Evolutionary conservation across 139 green algal species (phyloP).

Genomic region (Auxenochlorella pyrenoidosa): DNA sequence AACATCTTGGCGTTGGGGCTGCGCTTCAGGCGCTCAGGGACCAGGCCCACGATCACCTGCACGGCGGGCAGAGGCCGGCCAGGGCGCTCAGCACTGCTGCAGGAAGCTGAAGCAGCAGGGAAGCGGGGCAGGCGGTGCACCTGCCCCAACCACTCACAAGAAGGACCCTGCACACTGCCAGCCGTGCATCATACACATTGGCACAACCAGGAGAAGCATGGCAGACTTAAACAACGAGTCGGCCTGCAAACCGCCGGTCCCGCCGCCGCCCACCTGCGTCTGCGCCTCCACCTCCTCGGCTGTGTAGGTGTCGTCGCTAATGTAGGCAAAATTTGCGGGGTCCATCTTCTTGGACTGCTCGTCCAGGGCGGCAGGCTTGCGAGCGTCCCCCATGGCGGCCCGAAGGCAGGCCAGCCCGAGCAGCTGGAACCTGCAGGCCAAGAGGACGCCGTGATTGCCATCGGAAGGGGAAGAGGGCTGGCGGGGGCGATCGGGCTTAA

Average conservation of each 20-base stretch:
- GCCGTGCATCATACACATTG: neutral
- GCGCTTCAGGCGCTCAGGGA: slow-evolving; percentile 31
- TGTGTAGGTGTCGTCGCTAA: slow-evolving; percentile 62
- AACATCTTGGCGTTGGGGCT: slow-evolving; percentile 70
- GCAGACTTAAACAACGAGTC: too few relatives aligned
- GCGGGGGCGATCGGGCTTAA: neutral
- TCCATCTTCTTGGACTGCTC: slow-evolving; percentile 47
- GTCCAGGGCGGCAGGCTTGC: slow-evolving; percentile 5
- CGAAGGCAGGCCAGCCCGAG: slow-evolving; percentile 65
- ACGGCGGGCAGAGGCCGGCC: neutral
- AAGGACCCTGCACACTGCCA: neutral
- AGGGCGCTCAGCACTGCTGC: neutral
- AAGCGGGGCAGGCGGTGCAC: neutral
- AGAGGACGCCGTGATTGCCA: neutral
- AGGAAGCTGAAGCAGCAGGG: neutral
- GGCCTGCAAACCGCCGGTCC: neutral
- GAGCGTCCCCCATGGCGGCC: slow-evolving; percentile 58
- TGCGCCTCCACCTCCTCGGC: slow-evolving; percentile 57
- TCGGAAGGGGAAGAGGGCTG: neutral
- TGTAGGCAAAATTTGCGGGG: slow-evolving; percentile 59
- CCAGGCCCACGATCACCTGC: slow-evolving; percentile 36
- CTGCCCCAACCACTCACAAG: too few relatives aligned
- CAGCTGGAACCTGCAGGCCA: slow-evolving; percentile 69
- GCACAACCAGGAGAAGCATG: too few relatives aligned
- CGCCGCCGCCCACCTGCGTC: slow-evolving; percentile 47